Evolutionary conservation across 1,284 basidiomycete species (phyloP).

Genomic region (Sutorius eximius): DNA sequence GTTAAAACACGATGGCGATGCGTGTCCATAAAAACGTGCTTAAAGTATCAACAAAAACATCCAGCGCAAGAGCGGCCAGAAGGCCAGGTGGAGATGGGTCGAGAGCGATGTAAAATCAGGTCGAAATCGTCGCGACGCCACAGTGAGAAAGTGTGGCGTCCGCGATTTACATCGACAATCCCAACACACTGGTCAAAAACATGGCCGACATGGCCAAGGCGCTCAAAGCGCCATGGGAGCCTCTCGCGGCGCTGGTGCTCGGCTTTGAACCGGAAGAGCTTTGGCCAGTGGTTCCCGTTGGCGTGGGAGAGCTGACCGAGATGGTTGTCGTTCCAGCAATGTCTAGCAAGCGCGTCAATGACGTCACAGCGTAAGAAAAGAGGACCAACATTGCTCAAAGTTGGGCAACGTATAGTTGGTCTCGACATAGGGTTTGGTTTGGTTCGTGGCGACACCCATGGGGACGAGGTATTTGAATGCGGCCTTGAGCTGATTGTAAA

Average conservation of each 20-base stretch:
- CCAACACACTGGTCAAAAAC: conserved; percentile 18
- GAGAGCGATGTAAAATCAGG: too few species aligned
- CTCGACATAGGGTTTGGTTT: conserved; percentile 50
- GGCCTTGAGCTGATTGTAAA: conserved; percentile 40
- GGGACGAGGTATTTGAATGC: conserved; percentile 52
- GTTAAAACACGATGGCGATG: too few species aligned
- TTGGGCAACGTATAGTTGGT: conserved; percentile 38
- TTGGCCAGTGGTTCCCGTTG: conserved; percentile 1
- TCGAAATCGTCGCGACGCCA: background rate
- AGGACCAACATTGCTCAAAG: conserved; percentile 47
- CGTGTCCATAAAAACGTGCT: too few species aligned
- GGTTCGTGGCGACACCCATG: conserved; percentile 47
- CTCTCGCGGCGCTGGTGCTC: background rate
- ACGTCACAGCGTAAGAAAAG: background rate
- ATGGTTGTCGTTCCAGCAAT: conserved; percentile 28
- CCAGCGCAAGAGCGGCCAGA: too few species aligned
- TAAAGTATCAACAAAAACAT: too few species aligned
- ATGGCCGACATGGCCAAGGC: conserved; percentile 12
- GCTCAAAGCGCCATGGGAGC: conserved; percentile 3
- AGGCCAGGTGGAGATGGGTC: too few species aligned
- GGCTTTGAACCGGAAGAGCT: conserved; percentile 3
- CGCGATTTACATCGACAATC: conserved; percentile 13
- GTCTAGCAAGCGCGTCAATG: conserved; percentile 13
- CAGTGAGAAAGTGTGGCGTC: background rate
- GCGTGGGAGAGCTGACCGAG: background rate